Base-by-base conservation (phyloP, 2,329 filamentous ascomycete genomes). In the Colletotrichum sp. region DNA sequence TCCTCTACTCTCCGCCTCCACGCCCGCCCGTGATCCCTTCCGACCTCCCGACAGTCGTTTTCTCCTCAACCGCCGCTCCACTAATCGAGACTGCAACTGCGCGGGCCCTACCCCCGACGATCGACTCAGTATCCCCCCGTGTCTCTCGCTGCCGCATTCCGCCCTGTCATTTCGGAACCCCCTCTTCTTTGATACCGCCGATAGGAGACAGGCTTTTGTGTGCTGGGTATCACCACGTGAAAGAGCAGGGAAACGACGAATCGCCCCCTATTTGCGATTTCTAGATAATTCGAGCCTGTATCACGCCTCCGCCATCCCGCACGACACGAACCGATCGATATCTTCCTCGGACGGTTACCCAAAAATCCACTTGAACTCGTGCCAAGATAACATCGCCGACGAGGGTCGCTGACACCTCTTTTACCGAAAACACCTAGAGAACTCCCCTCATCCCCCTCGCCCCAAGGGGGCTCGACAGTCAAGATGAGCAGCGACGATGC, bases 401-500 rank as follows among this genome's bases (percentile, higher is more conserved):
- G 33, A 71, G 38, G 29, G 24, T 8, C 47, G 36, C 36, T 62
- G 57, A 29, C 54, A 38, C 58, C 62, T 66, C 57, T 11, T 21
- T 47, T 16, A 5, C 57, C 62, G 31, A 38, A n/a, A 21, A 5
- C n/a, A 54, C 6, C 51, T 65, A 59, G 57, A 73, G 72, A 73
- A 61, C 57, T 36, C 58, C 38, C 38, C 38, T 36, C 51, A 33
- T 34, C 64, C 63, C 69, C 68, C 61, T 43, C 69, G 69, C 70
- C 69, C 72, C 64, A 67, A 64, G 65, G 72, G 69, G 72, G 69
- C 64, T 21, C 64, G 43, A 62, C 36, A 59, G 58, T 15, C 64
- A 69, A 63, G 51, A 74, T 74, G 72, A 74, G 69, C n/a, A 51
- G 21, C 47, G 18, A 57, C n/a, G 83, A 84, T 70, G 77, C 83